Conservation (phyloP, 2,329 filamentous ascomycete genomes). For the Chrysoporthe austroafricana region DNA sequence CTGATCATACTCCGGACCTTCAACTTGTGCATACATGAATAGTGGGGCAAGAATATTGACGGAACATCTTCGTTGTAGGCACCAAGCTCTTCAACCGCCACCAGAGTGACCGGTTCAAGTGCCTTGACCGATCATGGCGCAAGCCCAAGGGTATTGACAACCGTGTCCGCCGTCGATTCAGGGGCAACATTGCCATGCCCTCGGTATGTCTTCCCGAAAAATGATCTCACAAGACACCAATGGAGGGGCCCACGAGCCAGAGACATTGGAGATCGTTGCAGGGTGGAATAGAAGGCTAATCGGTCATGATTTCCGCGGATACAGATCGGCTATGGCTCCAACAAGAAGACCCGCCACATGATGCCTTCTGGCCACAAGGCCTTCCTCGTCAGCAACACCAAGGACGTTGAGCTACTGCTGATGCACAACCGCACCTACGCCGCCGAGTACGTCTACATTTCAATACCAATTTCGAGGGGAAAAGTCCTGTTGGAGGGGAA, state of each 20-base stretch:
- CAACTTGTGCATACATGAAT: constrained; percentile 23
- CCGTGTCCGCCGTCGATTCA: constrained; percentile 95
- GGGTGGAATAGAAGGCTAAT: constrained; percentile 1
- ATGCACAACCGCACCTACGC: constrained; percentile 99
- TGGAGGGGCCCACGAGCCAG: background rate
- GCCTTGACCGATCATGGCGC: constrained; percentile 89
- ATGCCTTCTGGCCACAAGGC: constrained; percentile 99
- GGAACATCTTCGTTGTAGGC: constrained; percentile 59
- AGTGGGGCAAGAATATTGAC: constrained; percentile 42
- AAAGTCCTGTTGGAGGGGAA: too few relatives aligned
- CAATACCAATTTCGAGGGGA: background rate
- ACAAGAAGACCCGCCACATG: constrained; percentile 99
- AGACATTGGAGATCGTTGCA: background rate
- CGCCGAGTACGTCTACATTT: constrained; percentile 77
- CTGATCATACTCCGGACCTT: constrained; percentile 20
- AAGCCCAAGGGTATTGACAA: constrained; percentile 99
- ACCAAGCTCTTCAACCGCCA: constrained; percentile 95
- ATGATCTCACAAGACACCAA: background rate
- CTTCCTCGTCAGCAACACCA: constrained; percentile 97
- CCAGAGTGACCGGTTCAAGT: constrained; percentile 96
- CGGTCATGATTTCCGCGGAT: constrained; percentile 24
- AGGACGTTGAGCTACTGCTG: constrained; percentile 94
- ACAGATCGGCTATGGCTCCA: constrained; percentile 97
- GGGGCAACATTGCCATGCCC: constrained; percentile 94
- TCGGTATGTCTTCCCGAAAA: constrained; percentile 70